Base-by-base conservation (phyloP, 345 rosid genomes). In the Reutealis trisperma region DNA sequence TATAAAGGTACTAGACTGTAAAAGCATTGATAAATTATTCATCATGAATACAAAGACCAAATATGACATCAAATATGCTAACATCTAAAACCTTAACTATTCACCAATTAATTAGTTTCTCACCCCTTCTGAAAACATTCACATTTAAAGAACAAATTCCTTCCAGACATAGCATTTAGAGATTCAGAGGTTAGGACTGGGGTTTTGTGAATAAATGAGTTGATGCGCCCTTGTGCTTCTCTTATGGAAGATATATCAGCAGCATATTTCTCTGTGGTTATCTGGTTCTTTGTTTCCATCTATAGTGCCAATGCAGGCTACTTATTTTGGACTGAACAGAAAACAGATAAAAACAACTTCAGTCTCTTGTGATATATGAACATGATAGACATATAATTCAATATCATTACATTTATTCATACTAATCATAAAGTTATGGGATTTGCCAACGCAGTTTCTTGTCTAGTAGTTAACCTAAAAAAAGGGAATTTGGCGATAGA, bases 111-210 rank as follows among this genome's bases (percentile, higher is more conserved):
- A 71, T 49, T 32, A 57, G 16, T 73, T 72, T 57, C 88, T 90
- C 79, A 93, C 97, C 98, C 95, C 86, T 93, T 94, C 65, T 94
- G 97, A 77, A 89, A 91, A 79, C 94, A 91, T 86, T 93, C 98
- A 79, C 97, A 91, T 70, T 94, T 94, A 80, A 93, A 93, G 75
- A 87, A 94, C 49, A 94, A 80, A 76, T 47, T 87, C 87, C 87
- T 90, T 63, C 92, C 92, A 34, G 90, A 87, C 19, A 91, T 63
- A 67, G 77, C 76, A 85, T 92, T 83, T 21, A 94, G 86, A 45
- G 95, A 78, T 63, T 87, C 94, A 1, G 97, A 92, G 70, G 93
- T 80, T 63, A 94, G 78, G 32, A 94, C 91, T 7, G 97, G 95
- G 69, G 97, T 91, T 85, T 58, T 91, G 69, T 90, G 90, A 68